phyloP scores from a whole-genome alignment of 345 rosid species.

The Chamaenerion angustifolium region DNA sequence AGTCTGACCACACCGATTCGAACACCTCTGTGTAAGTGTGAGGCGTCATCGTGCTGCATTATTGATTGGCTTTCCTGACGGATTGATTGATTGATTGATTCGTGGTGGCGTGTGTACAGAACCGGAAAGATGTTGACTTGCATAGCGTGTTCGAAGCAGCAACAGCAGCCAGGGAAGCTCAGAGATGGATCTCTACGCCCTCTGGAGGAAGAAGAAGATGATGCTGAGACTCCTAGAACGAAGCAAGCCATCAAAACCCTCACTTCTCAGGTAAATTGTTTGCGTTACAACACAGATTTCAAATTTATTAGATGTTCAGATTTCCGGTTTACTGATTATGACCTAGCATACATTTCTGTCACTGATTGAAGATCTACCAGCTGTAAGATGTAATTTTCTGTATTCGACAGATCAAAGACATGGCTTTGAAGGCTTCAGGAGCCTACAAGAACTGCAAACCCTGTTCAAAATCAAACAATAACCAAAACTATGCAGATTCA shows the following conservation, averaged over 20 bases:
- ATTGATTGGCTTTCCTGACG: not conserved
- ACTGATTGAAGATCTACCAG: too few relatives aligned
- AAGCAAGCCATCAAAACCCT: conserved; percentile 64
- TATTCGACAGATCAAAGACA: conserved; percentile 64
- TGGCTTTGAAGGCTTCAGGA: conserved; percentile 87
- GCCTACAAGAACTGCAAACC: conserved; percentile 87
- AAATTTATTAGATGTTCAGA: too few relatives aligned
- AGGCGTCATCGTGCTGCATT: not conserved
- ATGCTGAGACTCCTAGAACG: conserved; percentile 52
- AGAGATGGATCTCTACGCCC: conserved; percentile 42
- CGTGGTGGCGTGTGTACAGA: not conserved
- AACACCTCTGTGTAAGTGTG: conserved; percentile 1
- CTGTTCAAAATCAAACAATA: conserved; percentile 54
- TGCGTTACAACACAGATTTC: conserved; percentile 9
- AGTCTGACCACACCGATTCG: not conserved
- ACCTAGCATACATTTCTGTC: too few relatives aligned
- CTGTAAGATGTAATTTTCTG: not conserved
- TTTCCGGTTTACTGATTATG: too few relatives aligned
- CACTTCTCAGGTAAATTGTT: conserved; percentile 51
- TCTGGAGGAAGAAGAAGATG: conserved; percentile 40
- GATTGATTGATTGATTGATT: not conserved
- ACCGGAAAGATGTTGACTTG: conserved; percentile 64
- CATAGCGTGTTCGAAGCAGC: conserved; percentile 72
- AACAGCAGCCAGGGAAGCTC: conserved; percentile 9
- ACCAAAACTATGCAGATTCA: conserved; percentile 41